These are phyloP conservation scores for Epichloe uncinata DNA, from an alignment of 2,329 filamentous ascomycete species.

Conservation along the genomic window DNA sequence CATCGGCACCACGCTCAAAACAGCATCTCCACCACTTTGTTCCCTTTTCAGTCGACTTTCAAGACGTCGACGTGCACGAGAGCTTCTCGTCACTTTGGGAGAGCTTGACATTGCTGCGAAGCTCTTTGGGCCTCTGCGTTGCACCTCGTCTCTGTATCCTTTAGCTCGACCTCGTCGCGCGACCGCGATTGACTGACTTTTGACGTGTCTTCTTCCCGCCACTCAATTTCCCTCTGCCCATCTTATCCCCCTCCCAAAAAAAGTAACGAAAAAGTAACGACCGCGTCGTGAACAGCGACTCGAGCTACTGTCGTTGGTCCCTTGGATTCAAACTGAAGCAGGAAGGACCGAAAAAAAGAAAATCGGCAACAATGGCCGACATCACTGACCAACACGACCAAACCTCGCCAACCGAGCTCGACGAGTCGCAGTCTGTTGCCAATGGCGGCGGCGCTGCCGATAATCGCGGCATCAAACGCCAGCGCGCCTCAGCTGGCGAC, in stretches of 20 bases:
- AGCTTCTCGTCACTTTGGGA: conserved; percentile 18
- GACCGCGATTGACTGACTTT: conserved; percentile 1
- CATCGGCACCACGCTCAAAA: conserved; percentile 52
- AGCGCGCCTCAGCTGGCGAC: conserved; percentile 68
- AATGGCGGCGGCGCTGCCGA: conserved; percentile 60
- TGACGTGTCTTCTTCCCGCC: conserved; percentile 1
- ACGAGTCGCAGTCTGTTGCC: conserved; percentile 57
- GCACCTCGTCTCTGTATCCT: background rate
- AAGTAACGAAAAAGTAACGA: background rate
- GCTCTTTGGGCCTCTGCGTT: background rate
- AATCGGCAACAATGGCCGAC: conserved; percentile 49
- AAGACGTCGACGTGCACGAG: conserved; percentile 9
- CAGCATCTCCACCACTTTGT: conserved; percentile 47
- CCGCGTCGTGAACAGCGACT: conserved; percentile 2
- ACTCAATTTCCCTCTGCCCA: background rate
- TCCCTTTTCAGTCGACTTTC: conserved; percentile 29
- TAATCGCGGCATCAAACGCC: conserved; percentile 78
- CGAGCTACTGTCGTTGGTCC: conserved; percentile 1
- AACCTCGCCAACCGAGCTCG: conserved; percentile 59
- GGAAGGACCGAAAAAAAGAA: background rate
- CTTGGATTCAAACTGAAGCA: background rate
- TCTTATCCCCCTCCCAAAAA: background rate
- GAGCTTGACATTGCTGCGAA: conserved; percentile 3
- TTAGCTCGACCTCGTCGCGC: background rate
- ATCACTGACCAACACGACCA: conserved; percentile 68